Evolutionary conservation across 192 early-diverging fungal species (phyloP), one percentile per base, ranked within the genome.

Genomic region (Coemansia reversa): DNA sequence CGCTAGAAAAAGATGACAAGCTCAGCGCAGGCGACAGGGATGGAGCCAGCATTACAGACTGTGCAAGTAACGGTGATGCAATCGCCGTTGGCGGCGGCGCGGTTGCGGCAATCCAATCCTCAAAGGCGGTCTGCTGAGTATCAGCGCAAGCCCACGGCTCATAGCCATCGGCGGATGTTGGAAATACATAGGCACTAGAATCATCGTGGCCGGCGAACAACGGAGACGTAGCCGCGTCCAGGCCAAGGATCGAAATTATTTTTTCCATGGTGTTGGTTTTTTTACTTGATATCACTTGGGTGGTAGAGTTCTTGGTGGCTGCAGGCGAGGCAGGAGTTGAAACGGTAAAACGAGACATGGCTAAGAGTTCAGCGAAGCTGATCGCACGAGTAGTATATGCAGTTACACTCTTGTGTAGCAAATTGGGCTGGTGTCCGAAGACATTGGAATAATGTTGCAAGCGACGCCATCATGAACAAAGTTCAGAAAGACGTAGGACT

Each of bases 391-490:
- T 81, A 81, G 79, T 81, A 81, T 45, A 81, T 56, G 70, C 74
- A 72, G 65, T 74, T 51, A 62, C 72, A 75, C 72, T 80, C 77
- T 33, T 52, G 45, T 49, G 77, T 71, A 42, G 63, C 19, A 16
- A 65, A 73, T 39, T 80, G 58, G 51, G 55, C 50, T 29, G 20
- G 53, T 74, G 77, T 80, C 77, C 77, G 72, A 59, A 65, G 74
- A 81, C 79, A 81, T 81, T 60, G 50, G 63, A 54, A 33, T 39
- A 27, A 66, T 55, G 66, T 60, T 75, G 56, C 51, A 51, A 62
- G 53, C 18, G 66, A 81, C 74, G 79, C 70, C 79, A 81, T 81
- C 54, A 62, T 80, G 77, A 80, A 74, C 77, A 74, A 67, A 64
- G 66, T 66, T 74, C 65, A 66, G 35, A 58, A 71, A 45, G 65